phyloP scores from a whole-genome alignment of 1,284 basidiomycete genomes.

The Fomes fomentarius region DNA sequence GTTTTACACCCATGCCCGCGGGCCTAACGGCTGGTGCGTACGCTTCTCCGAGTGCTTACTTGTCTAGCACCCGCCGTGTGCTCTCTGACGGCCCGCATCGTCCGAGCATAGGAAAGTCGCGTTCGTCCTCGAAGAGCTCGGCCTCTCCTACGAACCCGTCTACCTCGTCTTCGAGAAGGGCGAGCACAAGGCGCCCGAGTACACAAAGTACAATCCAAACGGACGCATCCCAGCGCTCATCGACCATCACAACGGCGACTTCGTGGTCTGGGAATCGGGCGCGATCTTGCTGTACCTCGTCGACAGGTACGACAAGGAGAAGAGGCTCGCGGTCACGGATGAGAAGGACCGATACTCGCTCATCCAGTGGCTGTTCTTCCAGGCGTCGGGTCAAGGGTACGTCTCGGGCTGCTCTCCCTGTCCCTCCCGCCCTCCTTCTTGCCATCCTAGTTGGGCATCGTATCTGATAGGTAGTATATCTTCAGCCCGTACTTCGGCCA shows the following conservation, averaged over 20 bases:
- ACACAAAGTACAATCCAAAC: constrained; percentile 35
- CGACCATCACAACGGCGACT: constrained; percentile 38
- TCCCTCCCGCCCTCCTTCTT: too few species aligned
- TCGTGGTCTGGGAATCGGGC: constrained; percentile 34
- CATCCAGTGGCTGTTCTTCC: constrained; percentile 37
- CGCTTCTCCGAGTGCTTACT: too few species aligned
- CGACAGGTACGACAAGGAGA: constrained; percentile 37
- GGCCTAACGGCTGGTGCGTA: background rate
- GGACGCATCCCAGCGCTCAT: constrained; percentile 39
- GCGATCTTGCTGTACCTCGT: constrained; percentile 39
- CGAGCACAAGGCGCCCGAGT: constrained; percentile 7
- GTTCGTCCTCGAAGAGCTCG: constrained; percentile 34
- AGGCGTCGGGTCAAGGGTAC: constrained; percentile 35
- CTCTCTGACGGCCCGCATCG: background rate
- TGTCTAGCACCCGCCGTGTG: background rate
- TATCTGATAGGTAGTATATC: background rate
- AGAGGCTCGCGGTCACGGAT: constrained; percentile 31
- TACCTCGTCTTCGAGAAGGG: constrained; percentile 20
- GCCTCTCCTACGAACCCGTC: constrained; percentile 33
- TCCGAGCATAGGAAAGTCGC: constrained; percentile 28
- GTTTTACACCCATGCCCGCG: constrained; percentile 26
- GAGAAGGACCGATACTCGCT: constrained; percentile 26
- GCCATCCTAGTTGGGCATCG: too few species aligned
- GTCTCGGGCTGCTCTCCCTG: background rate
- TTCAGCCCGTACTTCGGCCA: constrained; percentile 17